phyloP scores from a whole-genome alignment of 331 rosid species.

The Spiraea crenata region DNA sequence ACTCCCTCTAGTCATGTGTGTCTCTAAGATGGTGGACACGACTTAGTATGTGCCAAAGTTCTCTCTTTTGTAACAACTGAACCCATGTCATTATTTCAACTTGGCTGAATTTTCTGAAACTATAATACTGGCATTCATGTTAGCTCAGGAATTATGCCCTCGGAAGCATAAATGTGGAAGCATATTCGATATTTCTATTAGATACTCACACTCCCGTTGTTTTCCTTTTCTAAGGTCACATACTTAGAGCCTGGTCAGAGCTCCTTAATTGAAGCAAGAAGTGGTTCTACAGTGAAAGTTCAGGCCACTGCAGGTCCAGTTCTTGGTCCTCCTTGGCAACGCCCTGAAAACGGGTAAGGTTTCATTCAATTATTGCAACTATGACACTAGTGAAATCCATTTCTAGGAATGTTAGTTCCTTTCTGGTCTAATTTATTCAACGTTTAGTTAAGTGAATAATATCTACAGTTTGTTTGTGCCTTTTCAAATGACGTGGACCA shows the following conservation, averaged over 20 bases:
- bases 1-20: not conserved
- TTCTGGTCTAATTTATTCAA: not conserved
- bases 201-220: not conserved
- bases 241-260: conserved; percentile 86
- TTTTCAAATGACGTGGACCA: not conserved
- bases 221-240: conserved; percentile 51
- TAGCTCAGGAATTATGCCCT: not conserved
- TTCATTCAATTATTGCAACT: not conserved
- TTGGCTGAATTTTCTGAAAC: conserved; percentile 7
- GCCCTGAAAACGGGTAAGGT: conserved; percentile 88
- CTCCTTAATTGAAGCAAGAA: conserved; percentile 58
- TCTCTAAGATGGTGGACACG: not conserved
- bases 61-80: not conserved
- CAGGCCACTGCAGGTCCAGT: conserved; percentile 90
- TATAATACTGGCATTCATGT: not conserved
- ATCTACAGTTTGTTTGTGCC: not conserved
- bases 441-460: not conserved
- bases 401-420: not conserved
- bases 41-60: not conserved
- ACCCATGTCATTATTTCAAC: not conserved
- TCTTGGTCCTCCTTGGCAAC: conserved; percentile 99
- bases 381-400: not conserved
- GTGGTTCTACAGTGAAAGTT: conserved; percentile 54
- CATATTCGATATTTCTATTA: not conserved
- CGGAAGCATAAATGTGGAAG: not conserved